Evolutionary conservation across 352 stramenopile genomes (phyloP).

Genomic region (Pythium scleroteichum): DNA sequence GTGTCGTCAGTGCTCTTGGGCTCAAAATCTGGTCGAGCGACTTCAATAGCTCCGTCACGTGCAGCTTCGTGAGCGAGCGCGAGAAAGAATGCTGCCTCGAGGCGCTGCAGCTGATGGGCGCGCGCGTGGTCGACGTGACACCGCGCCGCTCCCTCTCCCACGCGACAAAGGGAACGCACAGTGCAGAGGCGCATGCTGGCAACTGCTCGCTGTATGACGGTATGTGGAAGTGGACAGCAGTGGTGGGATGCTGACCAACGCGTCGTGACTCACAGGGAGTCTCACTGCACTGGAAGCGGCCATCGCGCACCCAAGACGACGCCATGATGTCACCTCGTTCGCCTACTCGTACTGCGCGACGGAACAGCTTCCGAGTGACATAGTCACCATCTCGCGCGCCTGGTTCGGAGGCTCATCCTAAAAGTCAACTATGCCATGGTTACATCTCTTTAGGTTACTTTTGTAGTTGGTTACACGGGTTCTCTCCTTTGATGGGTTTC

Average conservation of each 20-base stretch:
- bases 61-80: constrained; percentile 5
- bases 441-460: constrained; percentile 17
- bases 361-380: constrained; percentile 12
- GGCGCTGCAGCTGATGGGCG: constrained; percentile 18
- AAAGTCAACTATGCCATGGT: background rate
- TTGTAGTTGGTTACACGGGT: no score
- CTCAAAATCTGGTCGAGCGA: constrained; percentile 12
- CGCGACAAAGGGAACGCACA: background rate
- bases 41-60: constrained; percentile 4
- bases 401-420: constrained; percentile 13
- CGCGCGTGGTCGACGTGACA: constrained; percentile 11
- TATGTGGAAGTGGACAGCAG: background rate
- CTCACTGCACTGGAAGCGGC: constrained; percentile 1
- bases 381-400: constrained; percentile 17
- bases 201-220: constrained; percentile 4
- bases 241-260: no score
- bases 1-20: constrained; percentile 4
- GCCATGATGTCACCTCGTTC: background rate
- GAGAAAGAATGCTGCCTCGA: constrained; percentile 12
- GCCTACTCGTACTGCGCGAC: constrained; percentile 9
- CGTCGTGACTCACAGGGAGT: background rate
- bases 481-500: no score
- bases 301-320: background rate
- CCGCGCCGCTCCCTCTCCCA: background rate
- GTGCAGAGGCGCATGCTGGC: background rate